These are phyloP conservation scores for Osmanthus fragrans DNA, from an alignment of 257 asterid species.

Conservation along the genomic window DNA sequence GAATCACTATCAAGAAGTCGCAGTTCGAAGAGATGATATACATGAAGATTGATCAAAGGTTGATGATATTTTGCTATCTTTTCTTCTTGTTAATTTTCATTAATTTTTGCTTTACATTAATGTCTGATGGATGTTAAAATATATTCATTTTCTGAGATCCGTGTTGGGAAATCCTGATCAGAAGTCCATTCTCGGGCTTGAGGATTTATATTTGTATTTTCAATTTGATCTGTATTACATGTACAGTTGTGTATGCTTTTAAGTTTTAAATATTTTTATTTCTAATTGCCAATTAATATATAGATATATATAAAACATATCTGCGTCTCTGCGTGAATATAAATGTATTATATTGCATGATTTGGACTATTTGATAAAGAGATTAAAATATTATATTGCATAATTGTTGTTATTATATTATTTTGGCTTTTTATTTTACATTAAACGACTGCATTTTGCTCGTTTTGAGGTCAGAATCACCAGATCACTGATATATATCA, in stretches of 20 bases:
- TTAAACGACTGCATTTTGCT: not conserved
- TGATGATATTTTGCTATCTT: not conserved
- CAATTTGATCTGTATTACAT: conserved; percentile 18
- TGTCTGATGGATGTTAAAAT: conserved; percentile 1
- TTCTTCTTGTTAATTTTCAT: not conserved
- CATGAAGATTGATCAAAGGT: conserved; percentile 4
- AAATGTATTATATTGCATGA: not conserved
- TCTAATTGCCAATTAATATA: not conserved
- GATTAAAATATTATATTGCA: too few species aligned
- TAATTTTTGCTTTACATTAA: not conserved
- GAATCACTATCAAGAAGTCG: conserved; percentile 65
- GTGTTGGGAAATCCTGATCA: conserved; percentile 10
- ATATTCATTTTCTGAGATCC: conserved; percentile 14
- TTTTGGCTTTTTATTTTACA: not conserved
- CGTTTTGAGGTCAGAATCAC: not conserved
- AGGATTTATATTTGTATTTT: conserved; percentile 19
- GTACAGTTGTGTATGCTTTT: conserved; percentile 12
- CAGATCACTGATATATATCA: not conserved
- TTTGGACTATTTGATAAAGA: not conserved
- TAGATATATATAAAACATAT: not conserved
- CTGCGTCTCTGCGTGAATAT: not conserved
- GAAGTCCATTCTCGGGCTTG: not conserved
- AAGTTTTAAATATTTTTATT: not conserved
- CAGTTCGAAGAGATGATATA: conserved; percentile 69
- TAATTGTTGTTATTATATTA: too few species aligned